Evolutionary conservation across 768 basidiomycete genomes (phyloP).

Genomic region (Leccinum arenicola): DNA sequence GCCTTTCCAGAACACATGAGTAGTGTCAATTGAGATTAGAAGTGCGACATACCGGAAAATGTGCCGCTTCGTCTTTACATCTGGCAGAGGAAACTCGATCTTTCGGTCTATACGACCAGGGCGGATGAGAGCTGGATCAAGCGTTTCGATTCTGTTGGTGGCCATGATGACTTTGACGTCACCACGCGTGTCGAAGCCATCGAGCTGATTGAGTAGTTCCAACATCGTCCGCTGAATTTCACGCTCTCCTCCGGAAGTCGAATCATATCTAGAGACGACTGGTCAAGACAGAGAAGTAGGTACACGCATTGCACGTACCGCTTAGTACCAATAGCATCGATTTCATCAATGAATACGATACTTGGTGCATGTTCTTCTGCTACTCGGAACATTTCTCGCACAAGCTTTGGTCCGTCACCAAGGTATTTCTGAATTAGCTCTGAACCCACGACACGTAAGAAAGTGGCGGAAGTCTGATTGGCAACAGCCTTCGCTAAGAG

Average conservation of each 20-base stretch:
- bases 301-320: constrained; percentile 50
- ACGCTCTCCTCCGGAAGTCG: constrained; percentile 96
- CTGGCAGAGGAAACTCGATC: constrained; percentile 97
- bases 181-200: constrained; percentile 99
- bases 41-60: constrained; percentile 75
- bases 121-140: constrained; percentile 97
- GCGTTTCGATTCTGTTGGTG: constrained; percentile 94
- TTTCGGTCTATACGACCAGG: constrained; percentile 99
- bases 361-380: constrained; percentile 98
- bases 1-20: constrained; percentile 36
- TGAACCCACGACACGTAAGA: constrained; percentile 94
- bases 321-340: constrained; percentile 98
- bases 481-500: constrained; percentile 96
- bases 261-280: constrained; percentile 72
- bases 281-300: constrained; percentile 5
- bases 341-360: constrained; percentile 99
- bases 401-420: constrained; percentile 97
- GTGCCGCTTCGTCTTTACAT: constrained; percentile 98
- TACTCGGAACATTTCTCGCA: constrained; percentile 94
- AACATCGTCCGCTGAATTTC: constrained; percentile 99
- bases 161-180: constrained; percentile 99
- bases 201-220: constrained; percentile 96
- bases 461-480: constrained; percentile 97
- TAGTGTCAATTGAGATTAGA: neutral
- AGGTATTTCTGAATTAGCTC: constrained; percentile 99